Conservation (phyloP, 2,329 filamentous ascomycete species). For the Aspergillus sp. region DNA sequence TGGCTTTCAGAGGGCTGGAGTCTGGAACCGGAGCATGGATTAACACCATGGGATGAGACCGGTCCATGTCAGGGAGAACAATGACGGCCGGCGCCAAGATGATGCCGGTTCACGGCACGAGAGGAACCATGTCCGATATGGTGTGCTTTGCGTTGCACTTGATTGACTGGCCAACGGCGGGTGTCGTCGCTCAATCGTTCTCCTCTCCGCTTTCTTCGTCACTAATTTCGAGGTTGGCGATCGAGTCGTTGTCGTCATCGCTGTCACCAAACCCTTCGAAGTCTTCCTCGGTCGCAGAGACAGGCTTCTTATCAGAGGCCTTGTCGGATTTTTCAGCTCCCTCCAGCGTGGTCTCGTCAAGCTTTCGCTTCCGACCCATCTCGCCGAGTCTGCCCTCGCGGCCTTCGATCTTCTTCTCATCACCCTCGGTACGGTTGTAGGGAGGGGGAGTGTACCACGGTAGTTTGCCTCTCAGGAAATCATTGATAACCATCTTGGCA, state of each 20-base stretch:
- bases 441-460: conserved; percentile 93
- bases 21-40: conserved; percentile 2
- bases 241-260: conserved; percentile 43
- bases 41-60: neutral
- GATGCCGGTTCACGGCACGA: neutral
- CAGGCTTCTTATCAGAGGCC: conserved; percentile 35
- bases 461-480: conserved; percentile 92
- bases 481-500: conserved; percentile 94
- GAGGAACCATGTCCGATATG: neutral
- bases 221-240: conserved; percentile 44
- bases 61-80: neutral
- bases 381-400: conserved; percentile 79
- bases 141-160: neutral
- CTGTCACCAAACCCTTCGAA: conserved; percentile 41
- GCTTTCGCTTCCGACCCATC: conserved; percentile 77
- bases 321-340: conserved; percentile 30
- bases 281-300: conserved; percentile 31
- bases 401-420: conserved; percentile 59
- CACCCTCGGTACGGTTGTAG: conserved; percentile 50
- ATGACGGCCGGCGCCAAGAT: neutral
- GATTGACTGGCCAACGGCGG: neutral
- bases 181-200: conserved; percentile 33
- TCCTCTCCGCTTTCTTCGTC: conserved; percentile 45
- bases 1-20: neutral
- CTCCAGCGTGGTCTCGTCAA: conserved; percentile 52